A percentile compares a stretch with the other conserved stretches of the same genome.
phyloP scores from a whole-genome alignment of 805 yeast genomes.

The baker's yeast (Saccharomyces cerevisiae) region DNA sequence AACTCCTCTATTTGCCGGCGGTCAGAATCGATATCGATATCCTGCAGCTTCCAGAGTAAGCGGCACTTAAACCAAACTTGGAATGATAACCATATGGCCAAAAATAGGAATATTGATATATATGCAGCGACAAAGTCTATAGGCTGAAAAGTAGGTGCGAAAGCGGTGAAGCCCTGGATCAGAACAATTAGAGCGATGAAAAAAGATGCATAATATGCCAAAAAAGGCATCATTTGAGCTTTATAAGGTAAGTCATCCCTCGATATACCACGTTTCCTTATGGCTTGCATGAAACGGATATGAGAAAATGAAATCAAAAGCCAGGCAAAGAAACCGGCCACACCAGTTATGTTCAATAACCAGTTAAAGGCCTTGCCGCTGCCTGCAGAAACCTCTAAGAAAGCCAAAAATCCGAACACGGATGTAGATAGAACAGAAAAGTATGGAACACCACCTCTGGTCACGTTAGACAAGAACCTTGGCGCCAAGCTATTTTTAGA shows the following conservation, averaged over 20 bases:
- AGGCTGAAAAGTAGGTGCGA: constrained; percentile 42
- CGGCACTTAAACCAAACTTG: constrained; percentile 44
- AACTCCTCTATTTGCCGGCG: constrained; percentile 34
- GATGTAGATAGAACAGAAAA: constrained; percentile 47
- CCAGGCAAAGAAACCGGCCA: constrained; percentile 66
- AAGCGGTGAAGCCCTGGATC: constrained; percentile 60
- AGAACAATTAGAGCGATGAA: constrained; percentile 48
- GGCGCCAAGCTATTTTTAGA: constrained; percentile 51
- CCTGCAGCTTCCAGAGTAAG: constrained; percentile 30
- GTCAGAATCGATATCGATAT: constrained; percentile 43
- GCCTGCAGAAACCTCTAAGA: constrained; percentile 41
- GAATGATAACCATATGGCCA: constrained; percentile 44
- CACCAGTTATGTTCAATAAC: constrained; percentile 64
- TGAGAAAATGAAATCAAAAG: constrained; percentile 53
- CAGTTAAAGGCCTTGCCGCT: constrained; percentile 54
- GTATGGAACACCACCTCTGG: constrained; percentile 50
- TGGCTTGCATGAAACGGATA: constrained; percentile 54
- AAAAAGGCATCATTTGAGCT: constrained; percentile 55
- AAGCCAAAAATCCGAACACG: constrained; percentile 52
- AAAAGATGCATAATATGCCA: constrained; percentile 52
- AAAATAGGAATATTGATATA: constrained; percentile 55
- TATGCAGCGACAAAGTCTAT: constrained; percentile 57
- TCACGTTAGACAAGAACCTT: constrained; percentile 39
- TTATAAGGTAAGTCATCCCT: constrained; percentile 62
- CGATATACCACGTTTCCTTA: constrained; percentile 50